These are phyloP conservation scores for Globisporangium irregulare DNA, from an alignment of 352 stramenopile species.

Conservation along the genomic window DNA sequence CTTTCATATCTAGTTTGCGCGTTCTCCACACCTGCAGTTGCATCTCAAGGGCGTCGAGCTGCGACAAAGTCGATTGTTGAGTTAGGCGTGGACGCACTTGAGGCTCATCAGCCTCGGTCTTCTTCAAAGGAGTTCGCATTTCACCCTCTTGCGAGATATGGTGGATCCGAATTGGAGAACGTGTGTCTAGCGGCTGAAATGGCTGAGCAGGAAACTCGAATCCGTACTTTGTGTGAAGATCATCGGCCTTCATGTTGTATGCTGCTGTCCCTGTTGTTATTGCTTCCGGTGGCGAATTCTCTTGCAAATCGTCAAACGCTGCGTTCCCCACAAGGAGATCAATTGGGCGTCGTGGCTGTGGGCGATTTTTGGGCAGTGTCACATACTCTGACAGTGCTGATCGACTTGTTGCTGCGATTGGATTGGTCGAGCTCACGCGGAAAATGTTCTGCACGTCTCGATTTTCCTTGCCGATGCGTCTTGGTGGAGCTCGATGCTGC, in stretches of 20 bases:
- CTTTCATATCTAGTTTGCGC: constrained; percentile 10
- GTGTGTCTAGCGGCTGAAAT: constrained; percentile 4
- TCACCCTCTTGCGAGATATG: background rate
- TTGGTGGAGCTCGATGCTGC: constrained; percentile 1
- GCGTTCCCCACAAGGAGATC: constrained; percentile 22
- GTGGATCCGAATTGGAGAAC: background rate
- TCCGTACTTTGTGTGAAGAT: constrained; percentile 14
- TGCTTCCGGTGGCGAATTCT: background rate
- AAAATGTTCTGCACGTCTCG: background rate
- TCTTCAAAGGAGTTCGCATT: background rate
- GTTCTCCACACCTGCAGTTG: constrained; percentile 12
- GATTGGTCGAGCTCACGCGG: background rate
- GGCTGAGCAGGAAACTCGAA: constrained; percentile 14
- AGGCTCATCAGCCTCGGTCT: background rate
- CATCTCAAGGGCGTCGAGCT: constrained; percentile 15
- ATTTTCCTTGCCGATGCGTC: constrained; percentile 5
- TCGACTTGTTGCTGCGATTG: background rate
- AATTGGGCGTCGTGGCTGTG: constrained; percentile 33
- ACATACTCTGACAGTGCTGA: constrained; percentile 29
- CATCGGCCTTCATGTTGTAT: background rate
- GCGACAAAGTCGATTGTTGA: constrained; percentile 2
- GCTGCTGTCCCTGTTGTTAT: background rate
- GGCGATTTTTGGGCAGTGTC: constrained; percentile 28
- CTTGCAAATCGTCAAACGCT: background rate
- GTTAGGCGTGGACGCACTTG: background rate